Evolutionary conservation across 768 basidiomycete species (phyloP).

Genomic region (Termitomyces sp.): DNA sequence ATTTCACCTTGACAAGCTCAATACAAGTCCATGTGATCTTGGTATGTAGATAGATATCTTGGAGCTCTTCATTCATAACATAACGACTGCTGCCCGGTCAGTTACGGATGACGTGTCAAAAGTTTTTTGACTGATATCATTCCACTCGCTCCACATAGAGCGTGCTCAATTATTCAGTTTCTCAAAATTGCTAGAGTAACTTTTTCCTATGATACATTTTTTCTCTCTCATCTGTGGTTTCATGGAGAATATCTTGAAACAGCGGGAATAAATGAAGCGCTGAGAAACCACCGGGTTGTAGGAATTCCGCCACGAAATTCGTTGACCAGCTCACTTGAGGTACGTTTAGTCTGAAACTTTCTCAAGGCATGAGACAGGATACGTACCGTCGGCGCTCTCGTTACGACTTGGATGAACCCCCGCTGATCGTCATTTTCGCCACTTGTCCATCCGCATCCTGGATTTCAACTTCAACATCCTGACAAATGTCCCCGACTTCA

Average conservation of each 20-base stretch:
- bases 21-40: neutral
- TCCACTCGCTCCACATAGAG: neutral
- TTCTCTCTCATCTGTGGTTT: no score
- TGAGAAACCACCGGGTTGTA: neutral
- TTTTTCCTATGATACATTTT: no score
- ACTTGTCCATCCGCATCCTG: conserved; percentile 66
- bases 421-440: conserved; percentile 55
- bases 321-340: no score
- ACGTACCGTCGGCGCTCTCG: neutral
- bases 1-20: neutral
- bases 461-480: conserved; percentile 62
- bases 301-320: neutral
- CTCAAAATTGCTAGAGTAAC: no score
- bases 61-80: no score
- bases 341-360: neutral
- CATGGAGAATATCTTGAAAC: no score
- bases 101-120: no score
- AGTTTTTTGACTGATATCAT: no score
- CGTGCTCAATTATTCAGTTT: no score
- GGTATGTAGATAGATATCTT: no score
- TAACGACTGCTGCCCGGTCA: no score
- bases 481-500: conserved; percentile 24
- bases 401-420: conserved; percentile 7
- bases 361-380: neutral
- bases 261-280: neutral